These are phyloP conservation scores for Leucocoprinus birnbaumii DNA, from an alignment of 768 basidiomycete species.

Conservation along the genomic window DNA sequence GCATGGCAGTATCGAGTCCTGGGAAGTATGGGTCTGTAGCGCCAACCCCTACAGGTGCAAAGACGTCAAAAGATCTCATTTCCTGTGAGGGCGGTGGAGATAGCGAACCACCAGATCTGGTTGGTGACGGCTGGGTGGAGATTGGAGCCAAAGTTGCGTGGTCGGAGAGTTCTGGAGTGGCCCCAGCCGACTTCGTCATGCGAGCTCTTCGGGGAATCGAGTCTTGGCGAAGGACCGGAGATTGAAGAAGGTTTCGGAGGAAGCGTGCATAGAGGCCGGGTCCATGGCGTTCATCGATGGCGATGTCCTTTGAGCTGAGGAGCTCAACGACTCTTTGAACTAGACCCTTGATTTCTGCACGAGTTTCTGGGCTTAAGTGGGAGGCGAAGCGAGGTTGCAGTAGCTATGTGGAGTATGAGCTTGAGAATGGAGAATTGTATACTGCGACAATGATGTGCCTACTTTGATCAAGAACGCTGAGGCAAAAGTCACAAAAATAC, in stretches of 20 bases:
- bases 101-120: conserved; percentile 31
- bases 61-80: conserved; percentile 45
- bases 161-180: conserved; percentile 9
- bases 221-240: conserved; percentile 13
- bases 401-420: conserved; percentile 39
- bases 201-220: conserved; percentile 11
- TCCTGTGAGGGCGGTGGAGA: conserved; percentile 44
- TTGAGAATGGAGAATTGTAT: not conserved
- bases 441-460: conserved; percentile 12
- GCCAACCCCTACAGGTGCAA: conserved; percentile 23
- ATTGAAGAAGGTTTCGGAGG: conserved; percentile 59
- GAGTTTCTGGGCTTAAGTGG: conserved; percentile 56
- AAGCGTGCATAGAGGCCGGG: conserved; percentile 81
- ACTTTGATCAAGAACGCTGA: conserved; percentile 83
- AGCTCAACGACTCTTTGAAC: conserved; percentile 69
- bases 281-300: conserved; percentile 78
- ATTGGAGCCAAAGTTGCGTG: conserved; percentile 14
- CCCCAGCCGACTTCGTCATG: conserved; percentile 9
- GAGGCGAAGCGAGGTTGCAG: conserved; percentile 71
- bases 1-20: conserved; percentile 17
- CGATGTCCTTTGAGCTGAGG: conserved; percentile 65
- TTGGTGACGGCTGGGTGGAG: conserved; percentile 34
- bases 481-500: conserved; percentile 78
- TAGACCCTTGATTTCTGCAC: conserved; percentile 55
- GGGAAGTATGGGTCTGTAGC: conserved; percentile 12